Evolutionary conservation across 2,329 filamentous ascomycete species (phyloP).

Genomic region (Tolypocladium tundrense): DNA sequence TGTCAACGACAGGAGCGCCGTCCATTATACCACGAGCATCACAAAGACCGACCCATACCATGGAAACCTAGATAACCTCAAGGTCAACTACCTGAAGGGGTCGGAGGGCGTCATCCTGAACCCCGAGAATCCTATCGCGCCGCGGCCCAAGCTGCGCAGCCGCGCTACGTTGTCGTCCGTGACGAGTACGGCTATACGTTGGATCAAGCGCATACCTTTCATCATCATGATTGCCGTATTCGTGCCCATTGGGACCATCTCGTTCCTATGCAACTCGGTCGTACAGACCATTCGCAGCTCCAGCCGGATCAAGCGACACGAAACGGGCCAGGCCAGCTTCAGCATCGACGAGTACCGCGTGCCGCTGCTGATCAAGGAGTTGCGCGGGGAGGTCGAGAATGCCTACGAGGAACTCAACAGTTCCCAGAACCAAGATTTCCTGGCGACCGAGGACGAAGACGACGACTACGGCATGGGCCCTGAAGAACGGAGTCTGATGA

Average conservation of each 20-base stretch:
- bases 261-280: conserved; percentile 65
- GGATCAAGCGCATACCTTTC: conserved; percentile 49
- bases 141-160: conserved; percentile 24
- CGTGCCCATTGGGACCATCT: conserved; percentile 59
- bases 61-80: conserved; percentile 49
- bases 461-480: conserved; percentile 22
- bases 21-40: conserved; percentile 76
- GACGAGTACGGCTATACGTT: conserved; percentile 19
- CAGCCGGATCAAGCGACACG: conserved; percentile 66
- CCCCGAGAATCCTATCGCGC: conserved; percentile 46
- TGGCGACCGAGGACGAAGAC: conserved; percentile 45
- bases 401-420: conserved; percentile 65
- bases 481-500: conserved; percentile 30
- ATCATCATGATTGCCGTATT: conserved; percentile 56
- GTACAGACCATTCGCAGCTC: conserved; percentile 68
- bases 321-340: conserved; percentile 57
- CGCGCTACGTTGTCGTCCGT: conserved; percentile 21
- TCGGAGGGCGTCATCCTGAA: conserved; percentile 72
- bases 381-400: conserved; percentile 66
- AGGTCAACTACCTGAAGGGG: conserved; percentile 62
- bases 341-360: conserved; percentile 63
- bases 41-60: conserved; percentile 68
- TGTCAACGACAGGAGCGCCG: conserved; percentile 71
- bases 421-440: conserved; percentile 60
- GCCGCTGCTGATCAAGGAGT: conserved; percentile 64